Conservation (phyloP, 2,329 filamentous ascomycete species). For the Ophiostoma sp. region DNA sequence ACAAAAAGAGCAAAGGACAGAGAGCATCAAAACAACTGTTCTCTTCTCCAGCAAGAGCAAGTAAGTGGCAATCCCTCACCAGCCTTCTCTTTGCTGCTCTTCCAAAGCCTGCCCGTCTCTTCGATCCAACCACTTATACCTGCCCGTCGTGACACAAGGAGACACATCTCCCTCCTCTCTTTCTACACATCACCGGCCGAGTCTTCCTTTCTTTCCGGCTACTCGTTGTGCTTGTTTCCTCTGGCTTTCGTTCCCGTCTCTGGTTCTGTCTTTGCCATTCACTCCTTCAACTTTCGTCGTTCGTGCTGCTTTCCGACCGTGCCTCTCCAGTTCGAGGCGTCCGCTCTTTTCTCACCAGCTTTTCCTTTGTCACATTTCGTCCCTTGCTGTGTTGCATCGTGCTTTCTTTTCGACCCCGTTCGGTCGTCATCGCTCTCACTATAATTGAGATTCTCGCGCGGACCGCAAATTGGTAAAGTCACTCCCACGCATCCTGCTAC, state of each 20-base stretch:
- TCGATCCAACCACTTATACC: constrained; percentile 9
- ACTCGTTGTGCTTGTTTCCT: neutral
- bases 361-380: neutral
- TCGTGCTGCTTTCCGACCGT: too few species aligned
- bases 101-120: neutral
- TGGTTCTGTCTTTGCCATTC: too few species aligned
- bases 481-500: neutral
- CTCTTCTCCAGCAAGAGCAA: neutral
- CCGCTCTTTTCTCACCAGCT: neutral
- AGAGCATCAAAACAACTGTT: neutral
- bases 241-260: neutral
- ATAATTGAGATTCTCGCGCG: neutral
- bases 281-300: neutral
- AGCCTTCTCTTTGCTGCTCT: neutral
- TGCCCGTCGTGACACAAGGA: neutral
- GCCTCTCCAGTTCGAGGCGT: neutral
- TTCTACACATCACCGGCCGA: too few species aligned
- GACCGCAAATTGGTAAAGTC: neutral
- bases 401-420: neutral
- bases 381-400: neutral
- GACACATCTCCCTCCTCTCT: too few species aligned
- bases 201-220: too few species aligned
- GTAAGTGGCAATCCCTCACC: neutral
- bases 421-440: neutral
- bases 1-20: too few species aligned